Conservation (phyloP, 345 rosid genomes). For the Toxicodendron radicans region DNA sequence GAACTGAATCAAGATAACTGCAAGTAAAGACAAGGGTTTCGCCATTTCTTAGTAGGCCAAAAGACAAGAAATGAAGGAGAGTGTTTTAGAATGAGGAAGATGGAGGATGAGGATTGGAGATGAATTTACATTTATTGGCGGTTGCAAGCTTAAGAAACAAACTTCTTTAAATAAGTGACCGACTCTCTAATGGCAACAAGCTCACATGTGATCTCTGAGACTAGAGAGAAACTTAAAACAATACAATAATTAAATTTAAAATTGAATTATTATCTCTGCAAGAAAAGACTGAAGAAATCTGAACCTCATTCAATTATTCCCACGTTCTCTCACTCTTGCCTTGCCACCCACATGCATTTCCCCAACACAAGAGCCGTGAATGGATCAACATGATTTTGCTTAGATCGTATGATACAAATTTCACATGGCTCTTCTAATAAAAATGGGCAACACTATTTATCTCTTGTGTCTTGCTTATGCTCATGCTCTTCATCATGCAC, state of each 20-base stretch:
- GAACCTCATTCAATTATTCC: slow-evolving; percentile 47
- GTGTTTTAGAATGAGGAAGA: not conserved
- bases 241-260: not conserved
- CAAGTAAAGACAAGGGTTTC: slow-evolving; percentile 21
- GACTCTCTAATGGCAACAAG: slow-evolving; percentile 21
- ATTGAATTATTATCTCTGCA: slow-evolving; percentile 32
- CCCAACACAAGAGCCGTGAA: slow-evolving; percentile 46
- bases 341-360: slow-evolving; percentile 51
- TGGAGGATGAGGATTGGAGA: not conserved
- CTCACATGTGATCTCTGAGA: slow-evolving; percentile 43
- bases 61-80: too few species aligned
- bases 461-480: slow-evolving; percentile 12
- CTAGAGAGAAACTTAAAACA: slow-evolving; percentile 9
- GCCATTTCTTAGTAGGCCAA: slow-evolving; percentile 33
- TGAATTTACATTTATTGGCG: slow-evolving; percentile 19
- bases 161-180: slow-evolving; percentile 34
- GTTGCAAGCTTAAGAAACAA: slow-evolving; percentile 18
- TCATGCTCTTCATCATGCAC: slow-evolving; percentile 15
- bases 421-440: slow-evolving; percentile 26
- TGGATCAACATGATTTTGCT: slow-evolving; percentile 21
- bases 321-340: slow-evolving; percentile 45
- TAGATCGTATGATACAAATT: slow-evolving; percentile 8
- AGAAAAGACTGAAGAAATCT: slow-evolving; percentile 34
- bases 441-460: not conserved
- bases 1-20: slow-evolving; percentile 37